These are phyloP conservation scores for Aureobasidium subglaciale DNA, from an alignment of 2,329 filamentous ascomycete genomes.

Conservation along the genomic window DNA sequence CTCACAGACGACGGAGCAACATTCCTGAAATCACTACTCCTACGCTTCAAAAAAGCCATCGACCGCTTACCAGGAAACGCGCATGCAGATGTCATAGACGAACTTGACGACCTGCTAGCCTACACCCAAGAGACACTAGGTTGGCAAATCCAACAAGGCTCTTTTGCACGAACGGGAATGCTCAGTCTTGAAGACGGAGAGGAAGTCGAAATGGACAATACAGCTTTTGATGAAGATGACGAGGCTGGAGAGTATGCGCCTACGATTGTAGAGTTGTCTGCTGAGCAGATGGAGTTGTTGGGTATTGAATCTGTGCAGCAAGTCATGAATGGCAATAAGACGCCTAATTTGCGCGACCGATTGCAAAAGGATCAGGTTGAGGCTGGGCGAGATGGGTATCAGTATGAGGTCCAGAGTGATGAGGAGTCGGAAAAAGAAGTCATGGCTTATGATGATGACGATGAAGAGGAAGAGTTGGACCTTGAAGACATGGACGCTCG, in stretches of 20 bases:
- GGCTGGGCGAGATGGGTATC: not conserved
- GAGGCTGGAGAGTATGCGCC: conserved; percentile 60
- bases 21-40: conserved; percentile 47
- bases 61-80: conserved; percentile 39
- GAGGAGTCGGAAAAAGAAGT: conserved; percentile 5
- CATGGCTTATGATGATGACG: not conserved
- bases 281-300: conserved; percentile 35
- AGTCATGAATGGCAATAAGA: conserved; percentile 4
- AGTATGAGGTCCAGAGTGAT: not conserved
- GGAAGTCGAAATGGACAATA: conserved; percentile 50
- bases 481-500: conserved; percentile 17
- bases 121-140: conserved; percentile 49
- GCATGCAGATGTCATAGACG: conserved; percentile 42
- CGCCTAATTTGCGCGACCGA: conserved; percentile 16
- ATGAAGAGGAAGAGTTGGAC: conserved; percentile 21
- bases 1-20: conserved; percentile 47
- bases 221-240: conserved; percentile 49
- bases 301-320: conserved; percentile 23
- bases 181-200: conserved; percentile 58
- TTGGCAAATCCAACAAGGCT: conserved; percentile 48
- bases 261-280: conserved; percentile 48
- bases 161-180: conserved; percentile 49
- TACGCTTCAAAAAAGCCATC: conserved; percentile 45
- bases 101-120: conserved; percentile 48
- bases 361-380: conserved; percentile 18